Percentiles rank a stretch among this genome's conserved stretches.
Evolutionary conservation across 1,284 basidiomycete genomes (phyloP).

Genomic region (Boletus sp.): DNA sequence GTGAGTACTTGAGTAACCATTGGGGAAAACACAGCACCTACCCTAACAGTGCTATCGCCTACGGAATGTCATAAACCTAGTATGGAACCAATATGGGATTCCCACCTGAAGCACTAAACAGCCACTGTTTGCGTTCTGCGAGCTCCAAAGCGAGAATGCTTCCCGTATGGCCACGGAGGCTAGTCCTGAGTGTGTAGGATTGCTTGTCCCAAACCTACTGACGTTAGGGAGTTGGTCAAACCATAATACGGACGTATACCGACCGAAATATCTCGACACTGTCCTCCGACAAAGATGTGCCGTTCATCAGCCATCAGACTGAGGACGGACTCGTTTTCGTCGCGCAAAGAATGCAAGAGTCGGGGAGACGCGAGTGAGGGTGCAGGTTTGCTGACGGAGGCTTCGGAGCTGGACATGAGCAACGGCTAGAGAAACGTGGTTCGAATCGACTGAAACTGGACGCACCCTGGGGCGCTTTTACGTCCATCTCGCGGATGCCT

Average conservation of each 20-base stretch:
- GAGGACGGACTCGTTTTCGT: slow-evolving; percentile 67
- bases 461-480: slow-evolving; percentile 28
- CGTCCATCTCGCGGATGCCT: slow-evolving; percentile 3
- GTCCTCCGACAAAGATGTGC: slow-evolving; percentile 83
- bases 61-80: slow-evolving; percentile 8
- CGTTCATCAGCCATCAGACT: slow-evolving; percentile 69
- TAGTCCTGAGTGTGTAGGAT: slow-evolving; percentile 65
- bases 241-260: not conserved
- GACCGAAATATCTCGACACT: slow-evolving; percentile 62
- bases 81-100: slow-evolving; percentile 5
- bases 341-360: slow-evolving; percentile 68
- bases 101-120: slow-evolving; percentile 80
- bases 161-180: slow-evolving; percentile 80
- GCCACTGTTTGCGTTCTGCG: slow-evolving; percentile 73
- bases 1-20: not conserved
- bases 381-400: slow-evolving; percentile 55
- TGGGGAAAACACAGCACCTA: slow-evolving; percentile 34
- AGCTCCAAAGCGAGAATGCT: slow-evolving; percentile 83
- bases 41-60: slow-evolving; percentile 85
- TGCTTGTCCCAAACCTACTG: slow-evolving; percentile 78
- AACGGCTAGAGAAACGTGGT: not conserved
- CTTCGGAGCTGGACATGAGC: slow-evolving; percentile 34
- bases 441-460: slow-evolving; percentile 3
- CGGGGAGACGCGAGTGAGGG: slow-evolving; percentile 40
- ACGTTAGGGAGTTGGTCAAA: slow-evolving; percentile 3